These are phyloP conservation scores for Candida bentonensis DNA, from an alignment of 805 yeast genomes.

Conservation along the genomic window DNA sequence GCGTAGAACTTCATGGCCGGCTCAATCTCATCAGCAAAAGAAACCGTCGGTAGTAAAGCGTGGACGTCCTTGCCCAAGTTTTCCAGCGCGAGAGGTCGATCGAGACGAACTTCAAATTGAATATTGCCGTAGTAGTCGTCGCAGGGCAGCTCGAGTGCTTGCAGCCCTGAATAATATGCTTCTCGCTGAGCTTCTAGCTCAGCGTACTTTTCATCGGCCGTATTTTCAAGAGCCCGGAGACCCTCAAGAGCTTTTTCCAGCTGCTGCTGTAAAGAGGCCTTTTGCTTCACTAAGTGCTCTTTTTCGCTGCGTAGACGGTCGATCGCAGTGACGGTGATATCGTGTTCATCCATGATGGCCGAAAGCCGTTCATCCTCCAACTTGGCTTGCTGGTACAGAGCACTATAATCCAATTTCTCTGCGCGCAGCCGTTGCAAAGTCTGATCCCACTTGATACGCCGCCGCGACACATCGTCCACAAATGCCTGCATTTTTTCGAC, in stretches of 20 bases:
- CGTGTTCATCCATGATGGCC: background rate
- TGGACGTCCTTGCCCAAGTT: background rate
- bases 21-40: background rate
- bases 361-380: background rate
- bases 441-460: background rate
- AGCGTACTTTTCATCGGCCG: background rate
- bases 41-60: background rate
- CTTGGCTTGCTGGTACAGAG: background rate
- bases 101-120: background rate
- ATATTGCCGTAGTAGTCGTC: background rate
- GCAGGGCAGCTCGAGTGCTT: background rate
- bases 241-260: background rate
- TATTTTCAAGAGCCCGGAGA: background rate
- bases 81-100: background rate
- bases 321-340: background rate
- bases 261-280: background rate
- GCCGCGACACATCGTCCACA: background rate
- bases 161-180: background rate
- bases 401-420: background rate
- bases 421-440: background rate
- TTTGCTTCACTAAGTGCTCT: background rate
- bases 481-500: slow-evolving; percentile 25
- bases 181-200: slow-evolving; percentile 1
- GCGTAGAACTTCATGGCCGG: background rate
- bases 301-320: background rate